Evolutionary conservation across 1,284 basidiomycete species (phyloP).

Genomic region (Apiotrichum porosum): DNA sequence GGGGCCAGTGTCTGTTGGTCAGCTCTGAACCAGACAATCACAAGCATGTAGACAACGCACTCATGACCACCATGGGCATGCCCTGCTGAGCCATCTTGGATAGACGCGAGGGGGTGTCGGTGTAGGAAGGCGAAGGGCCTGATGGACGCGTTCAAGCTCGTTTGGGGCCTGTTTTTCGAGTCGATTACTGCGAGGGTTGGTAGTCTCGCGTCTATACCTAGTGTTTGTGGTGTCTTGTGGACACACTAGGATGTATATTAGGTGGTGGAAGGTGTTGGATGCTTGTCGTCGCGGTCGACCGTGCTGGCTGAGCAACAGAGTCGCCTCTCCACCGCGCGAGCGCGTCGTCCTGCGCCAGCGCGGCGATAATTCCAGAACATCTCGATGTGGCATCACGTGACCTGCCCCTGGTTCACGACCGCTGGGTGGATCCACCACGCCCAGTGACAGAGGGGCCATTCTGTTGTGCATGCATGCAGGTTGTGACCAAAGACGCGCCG

Average conservation of each 20-base stretch:
- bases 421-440: no score
- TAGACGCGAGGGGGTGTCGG: neutral
- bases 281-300: no score
- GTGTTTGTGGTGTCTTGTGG: no score
- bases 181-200: no score
- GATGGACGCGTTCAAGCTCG: neutral
- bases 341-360: no score
- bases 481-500: no score
- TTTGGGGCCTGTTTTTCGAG: neutral
- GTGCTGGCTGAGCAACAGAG: no score
- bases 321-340: no score
- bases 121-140: neutral
- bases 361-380: no score
- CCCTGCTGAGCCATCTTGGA: conserved; percentile 27
- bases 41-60: conserved; percentile 33
- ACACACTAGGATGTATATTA: neutral
- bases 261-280: neutral
- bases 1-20: conserved; percentile 74
- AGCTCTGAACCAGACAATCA: conserved; percentile 10
- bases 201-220: no score
- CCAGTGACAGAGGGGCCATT: conserved; percentile 2
- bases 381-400: no score
- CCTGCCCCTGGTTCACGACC: no score
- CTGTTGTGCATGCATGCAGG: neutral
- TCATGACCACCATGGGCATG: conserved; percentile 53